Conservation (phyloP, 208 protist species). For the Leishmania braziliensis region DNA sequence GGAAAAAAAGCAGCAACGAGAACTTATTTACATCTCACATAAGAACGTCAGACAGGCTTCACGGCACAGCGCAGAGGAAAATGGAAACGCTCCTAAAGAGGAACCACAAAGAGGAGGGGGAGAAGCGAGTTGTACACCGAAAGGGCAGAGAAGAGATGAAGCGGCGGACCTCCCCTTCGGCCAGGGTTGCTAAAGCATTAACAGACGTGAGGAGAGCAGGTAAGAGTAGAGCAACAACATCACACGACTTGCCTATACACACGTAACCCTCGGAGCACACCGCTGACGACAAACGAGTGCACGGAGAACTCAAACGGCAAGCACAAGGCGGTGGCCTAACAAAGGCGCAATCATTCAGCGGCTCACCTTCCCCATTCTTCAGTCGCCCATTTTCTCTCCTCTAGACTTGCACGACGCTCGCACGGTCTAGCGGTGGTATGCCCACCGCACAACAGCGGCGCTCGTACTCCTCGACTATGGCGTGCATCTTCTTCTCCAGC, state of each 20-base stretch:
- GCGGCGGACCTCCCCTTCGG: background rate
- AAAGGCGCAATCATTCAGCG: background rate
- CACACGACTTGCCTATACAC: background rate
- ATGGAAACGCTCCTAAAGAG: background rate
- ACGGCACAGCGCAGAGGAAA: background rate
- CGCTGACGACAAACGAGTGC: background rate
- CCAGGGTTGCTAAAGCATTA: background rate
- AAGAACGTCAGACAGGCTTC: background rate
- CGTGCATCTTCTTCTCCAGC: slow-evolving; percentile 60
- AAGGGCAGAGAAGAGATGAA: background rate
- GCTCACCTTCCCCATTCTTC: background rate
- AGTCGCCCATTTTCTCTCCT: background rate
- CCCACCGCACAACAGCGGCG: slow-evolving; percentile 61
- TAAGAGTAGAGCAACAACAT: background rate
- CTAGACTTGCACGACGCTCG: slow-evolving; percentile 41
- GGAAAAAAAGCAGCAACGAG: background rate
- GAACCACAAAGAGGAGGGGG: background rate
- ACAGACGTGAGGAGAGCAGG: background rate
- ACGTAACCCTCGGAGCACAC: background rate
- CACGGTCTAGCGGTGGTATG: slow-evolving; percentile 54
- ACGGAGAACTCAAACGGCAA: background rate
- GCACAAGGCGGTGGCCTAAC: background rate
- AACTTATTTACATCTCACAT: slow-evolving; percentile 3
- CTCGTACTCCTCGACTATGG: slow-evolving; percentile 80
- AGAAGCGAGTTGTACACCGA: background rate